Percentiles rank a stretch among this genome's conserved stretches.
phyloP scores from a whole-genome alignment of 176 grass and related monocot species.

The Aechmea fasciata region DNA sequence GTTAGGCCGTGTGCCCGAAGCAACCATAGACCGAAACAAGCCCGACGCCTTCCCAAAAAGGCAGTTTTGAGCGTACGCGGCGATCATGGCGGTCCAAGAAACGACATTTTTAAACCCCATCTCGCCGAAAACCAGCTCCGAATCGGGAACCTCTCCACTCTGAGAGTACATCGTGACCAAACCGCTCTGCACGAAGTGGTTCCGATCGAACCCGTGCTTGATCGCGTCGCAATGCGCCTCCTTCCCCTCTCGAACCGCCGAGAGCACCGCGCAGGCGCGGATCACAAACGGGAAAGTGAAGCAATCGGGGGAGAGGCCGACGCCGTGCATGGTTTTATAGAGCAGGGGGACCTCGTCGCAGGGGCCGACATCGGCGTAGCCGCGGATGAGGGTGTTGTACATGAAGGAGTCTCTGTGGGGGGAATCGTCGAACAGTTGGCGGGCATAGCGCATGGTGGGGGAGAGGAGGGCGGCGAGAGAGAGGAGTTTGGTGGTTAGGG shows the following conservation, averaged over 20 bases:
- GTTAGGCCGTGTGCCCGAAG: conserved; percentile 34
- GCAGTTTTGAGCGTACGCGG: conserved; percentile 59
- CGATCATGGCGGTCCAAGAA: conserved; percentile 80
- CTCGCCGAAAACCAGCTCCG: conserved; percentile 48
- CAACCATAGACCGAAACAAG: conserved; percentile 49
- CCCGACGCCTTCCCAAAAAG: conserved; percentile 34
- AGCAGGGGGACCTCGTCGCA: conserved; percentile 36
- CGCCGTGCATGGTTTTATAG: conserved; percentile 55
- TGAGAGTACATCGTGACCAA: conserved; percentile 75
- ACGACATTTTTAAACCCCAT: conserved; percentile 46
- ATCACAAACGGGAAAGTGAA: conserved; percentile 82
- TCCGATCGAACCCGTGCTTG: conserved; percentile 36
- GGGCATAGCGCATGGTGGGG: conserved; percentile 46
- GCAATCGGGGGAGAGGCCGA: conserved; percentile 37
- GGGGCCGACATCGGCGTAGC: conserved; percentile 23
- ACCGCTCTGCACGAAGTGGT: conserved; percentile 37
- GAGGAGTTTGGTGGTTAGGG: conserved; percentile 48
- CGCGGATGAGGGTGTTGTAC: conserved; percentile 80
- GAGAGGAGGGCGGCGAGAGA: conserved; percentile 22
- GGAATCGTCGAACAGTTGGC: conserved; percentile 53
- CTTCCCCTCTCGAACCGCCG: conserved; percentile 31
- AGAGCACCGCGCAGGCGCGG: conserved; percentile 39
- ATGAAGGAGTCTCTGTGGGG: conserved; percentile 49
- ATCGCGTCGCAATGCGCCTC: conserved; percentile 49
- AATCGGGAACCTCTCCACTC: conserved; percentile 36